Conservation (phyloP, 140 eudicot genomes). For the Oenanthe javanica region DNA sequence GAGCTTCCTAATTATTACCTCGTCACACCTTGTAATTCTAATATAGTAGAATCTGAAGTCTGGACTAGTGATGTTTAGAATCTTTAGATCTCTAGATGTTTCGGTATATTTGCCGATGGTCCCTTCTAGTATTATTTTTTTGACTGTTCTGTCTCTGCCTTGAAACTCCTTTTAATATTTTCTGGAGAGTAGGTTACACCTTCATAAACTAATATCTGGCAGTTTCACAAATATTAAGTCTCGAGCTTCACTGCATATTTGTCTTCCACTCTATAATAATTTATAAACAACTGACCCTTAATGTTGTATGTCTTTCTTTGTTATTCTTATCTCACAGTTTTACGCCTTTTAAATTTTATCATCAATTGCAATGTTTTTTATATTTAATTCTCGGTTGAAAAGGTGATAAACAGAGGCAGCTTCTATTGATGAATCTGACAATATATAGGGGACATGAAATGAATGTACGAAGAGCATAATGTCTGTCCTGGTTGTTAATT, state of each 20-base stretch:
- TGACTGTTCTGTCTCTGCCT: not conserved
- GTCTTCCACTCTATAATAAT: not conserved
- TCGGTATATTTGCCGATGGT: not conserved
- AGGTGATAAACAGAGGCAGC: not conserved
- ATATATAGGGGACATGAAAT: not conserved
- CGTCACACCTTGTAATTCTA: not conserved
- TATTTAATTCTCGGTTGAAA: not conserved
- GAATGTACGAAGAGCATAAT: not conserved
- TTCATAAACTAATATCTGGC: not conserved
- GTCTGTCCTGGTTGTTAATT: not conserved
- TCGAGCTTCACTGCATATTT: not conserved
- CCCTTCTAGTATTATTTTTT: not conserved
- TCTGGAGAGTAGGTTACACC: not conserved
- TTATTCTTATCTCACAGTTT: not conserved
- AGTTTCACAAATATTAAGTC: not conserved
- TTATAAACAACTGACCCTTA: not conserved
- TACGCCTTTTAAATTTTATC: not conserved
- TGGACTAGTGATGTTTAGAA: not conserved
- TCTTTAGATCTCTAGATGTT: not conserved
- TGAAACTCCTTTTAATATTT: not conserved
- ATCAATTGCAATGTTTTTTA: not conserved
- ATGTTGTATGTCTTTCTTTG: not conserved
- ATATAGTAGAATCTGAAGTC: not conserved
- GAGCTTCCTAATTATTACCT: not conserved
- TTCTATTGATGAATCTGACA: not conserved